A percentile compares a stretch with the other conserved stretches of the same genome.
Conservation (phyloP, 768 basidiomycete genomes). For the Tricholoma bakamatsutake region DNA sequence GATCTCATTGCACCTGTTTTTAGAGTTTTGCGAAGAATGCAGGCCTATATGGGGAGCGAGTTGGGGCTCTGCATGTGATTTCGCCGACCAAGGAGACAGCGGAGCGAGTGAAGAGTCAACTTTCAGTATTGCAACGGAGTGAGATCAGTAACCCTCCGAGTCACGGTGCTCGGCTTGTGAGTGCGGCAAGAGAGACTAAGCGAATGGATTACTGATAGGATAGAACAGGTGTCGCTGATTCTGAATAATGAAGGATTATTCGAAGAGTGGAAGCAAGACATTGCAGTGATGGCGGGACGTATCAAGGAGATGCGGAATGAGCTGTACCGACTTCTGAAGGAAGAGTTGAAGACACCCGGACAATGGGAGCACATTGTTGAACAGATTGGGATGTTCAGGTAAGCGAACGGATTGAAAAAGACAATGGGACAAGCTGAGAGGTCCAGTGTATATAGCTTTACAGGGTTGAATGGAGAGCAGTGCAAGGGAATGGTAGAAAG, state of each 20-base stretch:
- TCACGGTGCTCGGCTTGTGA: constrained; percentile 83
- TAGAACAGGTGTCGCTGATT: constrained; percentile 65
- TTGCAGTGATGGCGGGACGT: constrained; percentile 86
- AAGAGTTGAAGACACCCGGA: constrained; percentile 82
- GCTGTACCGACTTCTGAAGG: constrained; percentile 65
- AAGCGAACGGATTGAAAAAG: constrained; percentile 18
- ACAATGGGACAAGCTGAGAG: neutral
- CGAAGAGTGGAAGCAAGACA: constrained; percentile 86
- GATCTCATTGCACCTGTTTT: neutral
- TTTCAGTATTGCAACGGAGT: constrained; percentile 87
- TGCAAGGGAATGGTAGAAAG: constrained; percentile 62
- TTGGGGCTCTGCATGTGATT: constrained; percentile 90
- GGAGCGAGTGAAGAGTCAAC: constrained; percentile 73
- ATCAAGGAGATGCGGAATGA: constrained; percentile 90
- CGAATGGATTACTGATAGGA: neutral
- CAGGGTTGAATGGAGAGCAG: constrained; percentile 67
- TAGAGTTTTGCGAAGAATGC: constrained; percentile 98
- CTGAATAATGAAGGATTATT: constrained; percentile 71
- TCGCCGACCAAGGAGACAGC: constrained; percentile 59
- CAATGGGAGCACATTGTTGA: constrained; percentile 93
- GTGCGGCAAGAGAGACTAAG: neutral
- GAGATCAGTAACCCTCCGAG: constrained; percentile 95
- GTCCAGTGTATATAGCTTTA: constrained; percentile 50
- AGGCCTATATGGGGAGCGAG: constrained; percentile 90
- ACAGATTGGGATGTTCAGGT: constrained; percentile 99